A percentile compares a stretch with the other conserved stretches of the same genome.
Conservation (phyloP, 805 yeast genomes). For the Saccharomycopsis schoenii region DNA sequence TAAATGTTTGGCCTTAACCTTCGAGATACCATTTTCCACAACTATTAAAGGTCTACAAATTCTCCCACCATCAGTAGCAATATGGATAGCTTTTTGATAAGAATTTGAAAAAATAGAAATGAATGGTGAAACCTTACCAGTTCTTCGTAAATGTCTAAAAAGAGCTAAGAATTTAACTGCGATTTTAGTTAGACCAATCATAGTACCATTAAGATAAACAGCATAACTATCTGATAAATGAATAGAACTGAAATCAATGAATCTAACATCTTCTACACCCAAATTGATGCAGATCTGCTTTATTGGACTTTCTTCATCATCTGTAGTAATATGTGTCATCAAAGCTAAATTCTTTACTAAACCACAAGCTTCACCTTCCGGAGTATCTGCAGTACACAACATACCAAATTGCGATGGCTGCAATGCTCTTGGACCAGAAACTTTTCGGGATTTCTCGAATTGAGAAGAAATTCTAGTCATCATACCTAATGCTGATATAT, state of each 20-base stretch:
- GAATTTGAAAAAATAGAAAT: conserved; percentile 83
- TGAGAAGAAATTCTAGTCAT: conserved; percentile 99
- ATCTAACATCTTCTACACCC: conserved; percentile 82
- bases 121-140: conserved; percentile 80
- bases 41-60: conserved; percentile 94
- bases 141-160: conserved; percentile 73
- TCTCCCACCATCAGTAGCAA: conserved; percentile 98
- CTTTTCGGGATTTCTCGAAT: conserved; percentile 95
- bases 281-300: conserved; percentile 63
- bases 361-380: conserved; percentile 99
- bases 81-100: conserved; percentile 89
- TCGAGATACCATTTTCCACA: conserved; percentile 56
- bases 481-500: conserved; percentile 95
- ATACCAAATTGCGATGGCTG: conserved; percentile 99
- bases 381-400: conserved; percentile 98
- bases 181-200: conserved; percentile 80
- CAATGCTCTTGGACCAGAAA: conserved; percentile 95
- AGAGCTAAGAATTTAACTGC: conserved; percentile 73
- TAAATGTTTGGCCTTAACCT: conserved; percentile 66
- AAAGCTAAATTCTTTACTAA: conserved; percentile 92
- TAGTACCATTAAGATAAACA: conserved; percentile 86
- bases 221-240: conserved; percentile 75
- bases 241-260: conserved; percentile 73
- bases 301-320: conserved; percentile 91
- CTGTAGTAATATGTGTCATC: conserved; percentile 98